Conservation (phyloP, 306 rosid species). For the Fragaria nilgerrensis region DNA sequence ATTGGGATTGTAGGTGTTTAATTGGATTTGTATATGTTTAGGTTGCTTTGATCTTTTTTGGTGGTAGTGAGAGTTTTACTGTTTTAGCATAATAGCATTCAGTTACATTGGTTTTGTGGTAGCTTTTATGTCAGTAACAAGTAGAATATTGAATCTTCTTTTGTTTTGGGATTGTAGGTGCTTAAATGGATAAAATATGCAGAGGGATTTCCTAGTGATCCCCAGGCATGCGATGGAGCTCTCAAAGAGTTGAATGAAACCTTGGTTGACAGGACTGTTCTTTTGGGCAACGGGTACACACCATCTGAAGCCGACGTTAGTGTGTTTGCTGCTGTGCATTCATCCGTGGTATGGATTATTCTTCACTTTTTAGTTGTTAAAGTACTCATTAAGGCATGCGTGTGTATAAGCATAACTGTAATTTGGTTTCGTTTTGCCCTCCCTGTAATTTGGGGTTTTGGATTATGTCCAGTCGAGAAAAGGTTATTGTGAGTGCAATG, state of each 20-base stretch:
- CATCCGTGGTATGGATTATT: conserved; percentile 57
- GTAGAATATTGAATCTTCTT: background rate
- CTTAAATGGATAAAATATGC: conserved; percentile 72
- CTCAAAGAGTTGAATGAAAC: conserved; percentile 65
- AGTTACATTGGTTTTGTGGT: background rate
- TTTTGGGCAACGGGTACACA: conserved; percentile 66
- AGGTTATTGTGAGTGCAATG: background rate
- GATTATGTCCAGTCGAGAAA: background rate
- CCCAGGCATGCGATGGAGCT: conserved; percentile 45
- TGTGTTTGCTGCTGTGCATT: conserved; percentile 71
- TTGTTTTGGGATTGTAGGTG: conserved; percentile 42
- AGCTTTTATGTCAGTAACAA: background rate
- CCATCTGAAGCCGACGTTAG: conserved; percentile 74
- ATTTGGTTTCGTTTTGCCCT: background rate
- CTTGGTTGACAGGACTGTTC: conserved; percentile 57
- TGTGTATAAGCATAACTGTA: background rate
- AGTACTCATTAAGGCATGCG: background rate
- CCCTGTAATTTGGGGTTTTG: background rate
- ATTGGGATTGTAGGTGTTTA: conserved; percentile 43
- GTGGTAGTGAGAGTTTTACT: background rate
- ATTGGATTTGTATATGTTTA: conserved; percentile 47
- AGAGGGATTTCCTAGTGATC: conserved; percentile 54
- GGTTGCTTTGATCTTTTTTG: background rate
- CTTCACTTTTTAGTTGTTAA: background rate
- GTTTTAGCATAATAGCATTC: background rate